Percentiles rank a stretch among this genome's conserved stretches.
Conservation (phyloP, 1,284 basidiomycete species). For the Serendipita sp. region DNA sequence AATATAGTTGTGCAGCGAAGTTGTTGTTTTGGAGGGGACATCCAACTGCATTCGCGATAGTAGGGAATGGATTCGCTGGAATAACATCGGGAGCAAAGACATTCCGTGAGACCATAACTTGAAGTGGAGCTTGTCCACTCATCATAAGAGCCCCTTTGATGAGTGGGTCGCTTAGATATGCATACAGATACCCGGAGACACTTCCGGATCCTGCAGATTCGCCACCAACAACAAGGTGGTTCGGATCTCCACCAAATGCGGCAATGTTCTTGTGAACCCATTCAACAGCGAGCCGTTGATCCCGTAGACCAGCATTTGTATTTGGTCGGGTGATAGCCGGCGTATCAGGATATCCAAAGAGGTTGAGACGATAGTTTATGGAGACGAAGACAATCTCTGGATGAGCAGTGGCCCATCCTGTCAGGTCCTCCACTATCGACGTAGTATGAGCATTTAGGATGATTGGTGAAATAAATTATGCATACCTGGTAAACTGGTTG, state of each 20-base stretch:
- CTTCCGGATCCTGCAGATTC: conserved; percentile 35
- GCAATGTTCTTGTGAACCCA: conserved; percentile 54
- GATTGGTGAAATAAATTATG: too few relatives aligned
- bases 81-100: too few relatives aligned
- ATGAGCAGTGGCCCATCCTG: background rate
- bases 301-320: conserved; percentile 28
- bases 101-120: too few relatives aligned
- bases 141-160: conserved; percentile 30
- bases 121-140: conserved; percentile 15
- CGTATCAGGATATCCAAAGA: conserved; percentile 10
- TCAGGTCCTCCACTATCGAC: background rate
- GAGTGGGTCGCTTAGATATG: conserved; percentile 25
- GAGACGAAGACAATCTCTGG: conserved; percentile 6
- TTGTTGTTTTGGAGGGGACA: conserved; percentile 9
- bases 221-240: conserved; percentile 57
- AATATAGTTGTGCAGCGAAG: conserved; percentile 24
- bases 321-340: conserved; percentile 20
- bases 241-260: conserved; percentile 58
- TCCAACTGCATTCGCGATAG: too few relatives aligned
- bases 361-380: conserved; percentile 9
- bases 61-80: too few relatives aligned
- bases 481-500: too few relatives aligned
- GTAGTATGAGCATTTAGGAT: too few relatives aligned
- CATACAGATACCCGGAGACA: conserved; percentile 24
- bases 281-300: conserved; percentile 43